Conservation (phyloP, 176 grass and related monocot genomes). For the Miscanthus lutarioriparius region DNA sequence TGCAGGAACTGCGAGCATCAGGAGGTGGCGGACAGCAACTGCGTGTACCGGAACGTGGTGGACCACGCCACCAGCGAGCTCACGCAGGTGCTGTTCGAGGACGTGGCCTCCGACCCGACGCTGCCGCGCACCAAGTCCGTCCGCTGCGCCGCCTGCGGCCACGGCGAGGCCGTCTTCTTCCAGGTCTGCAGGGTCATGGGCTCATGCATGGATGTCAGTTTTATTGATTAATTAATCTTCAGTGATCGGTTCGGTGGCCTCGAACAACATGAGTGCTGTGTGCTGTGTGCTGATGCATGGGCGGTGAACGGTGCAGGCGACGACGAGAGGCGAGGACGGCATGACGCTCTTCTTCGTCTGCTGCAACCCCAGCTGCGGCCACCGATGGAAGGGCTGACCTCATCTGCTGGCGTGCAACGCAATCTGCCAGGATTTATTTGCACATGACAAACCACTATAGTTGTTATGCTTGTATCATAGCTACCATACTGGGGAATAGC, state of each 20-base stretch:
- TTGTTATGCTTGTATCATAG: too few relatives aligned
- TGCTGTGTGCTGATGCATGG: not conserved
- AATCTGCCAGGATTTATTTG: too few relatives aligned
- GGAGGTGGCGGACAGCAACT: slow-evolving; percentile 57
- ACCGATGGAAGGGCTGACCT: not conserved
- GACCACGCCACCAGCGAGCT: slow-evolving; percentile 52
- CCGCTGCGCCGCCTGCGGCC: slow-evolving; percentile 43
- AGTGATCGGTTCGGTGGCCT: not conserved
- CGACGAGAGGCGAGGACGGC: not conserved
- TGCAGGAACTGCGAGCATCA: slow-evolving; percentile 50
- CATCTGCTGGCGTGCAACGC: not conserved
- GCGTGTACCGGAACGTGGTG: slow-evolving; percentile 62
- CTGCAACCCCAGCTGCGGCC: slow-evolving; percentile 2
- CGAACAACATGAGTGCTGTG: not conserved
- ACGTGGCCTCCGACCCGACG: slow-evolving; percentile 53
- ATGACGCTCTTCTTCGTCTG: slow-evolving; percentile 9
- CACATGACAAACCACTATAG: too few relatives aligned
- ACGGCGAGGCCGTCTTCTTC: slow-evolving; percentile 62
- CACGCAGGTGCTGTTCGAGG: slow-evolving; percentile 52
- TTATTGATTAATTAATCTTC: not conserved
- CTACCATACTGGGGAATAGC: too few relatives aligned
- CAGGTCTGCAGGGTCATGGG: slow-evolving; percentile 27
- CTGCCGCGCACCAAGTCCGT: slow-evolving; percentile 53
- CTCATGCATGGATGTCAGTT: not conserved
- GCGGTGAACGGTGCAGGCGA: not conserved